Conservation (phyloP, 495 filamentous ascomycete species). For the Lentithecium fluviatile region DNA sequence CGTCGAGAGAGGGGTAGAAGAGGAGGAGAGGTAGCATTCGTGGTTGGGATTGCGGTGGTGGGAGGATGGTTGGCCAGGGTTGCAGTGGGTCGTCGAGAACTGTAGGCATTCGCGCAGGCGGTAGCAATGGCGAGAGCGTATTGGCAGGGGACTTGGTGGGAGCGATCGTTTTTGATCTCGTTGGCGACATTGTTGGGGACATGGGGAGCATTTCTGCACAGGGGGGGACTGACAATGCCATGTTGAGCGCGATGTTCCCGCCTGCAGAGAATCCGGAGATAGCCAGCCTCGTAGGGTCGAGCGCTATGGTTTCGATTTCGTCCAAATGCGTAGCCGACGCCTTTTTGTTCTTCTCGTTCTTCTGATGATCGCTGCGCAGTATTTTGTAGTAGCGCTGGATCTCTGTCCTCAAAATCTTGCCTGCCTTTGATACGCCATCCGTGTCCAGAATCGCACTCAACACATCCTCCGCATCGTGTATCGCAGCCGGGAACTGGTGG, state of each 20-base stretch:
- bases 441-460: conserved; percentile 34
- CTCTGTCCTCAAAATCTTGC: conserved; percentile 22
- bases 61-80: conserved; percentile 28
- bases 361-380: conserved; percentile 6
- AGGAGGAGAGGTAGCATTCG: conserved; percentile 32
- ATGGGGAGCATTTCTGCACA: conserved; percentile 17
- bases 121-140: conserved; percentile 31
- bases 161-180: too few relatives aligned
- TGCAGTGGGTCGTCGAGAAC: conserved; percentile 19
- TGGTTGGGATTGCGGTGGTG: conserved; percentile 16
- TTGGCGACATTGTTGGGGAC: conserved; percentile 2
- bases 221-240: conserved; percentile 34
- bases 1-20: conserved; percentile 38
- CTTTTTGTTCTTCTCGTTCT: conserved; percentile 1
- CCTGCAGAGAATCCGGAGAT: conserved; percentile 42
- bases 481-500: conserved; percentile 36
- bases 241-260: conserved; percentile 43
- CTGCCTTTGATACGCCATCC: conserved; percentile 22
- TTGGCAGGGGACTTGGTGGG: conserved; percentile 11
- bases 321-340: neutral
- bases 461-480: conserved; percentile 39
- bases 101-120: conserved; percentile 16
- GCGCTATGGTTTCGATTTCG: conserved; percentile 26
- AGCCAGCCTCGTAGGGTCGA: conserved; percentile 37
- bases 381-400: conserved; percentile 40